Conservation (phyloP, 495 filamentous ascomycete genomes). For the Podospora pseudopauciseta region DNA sequence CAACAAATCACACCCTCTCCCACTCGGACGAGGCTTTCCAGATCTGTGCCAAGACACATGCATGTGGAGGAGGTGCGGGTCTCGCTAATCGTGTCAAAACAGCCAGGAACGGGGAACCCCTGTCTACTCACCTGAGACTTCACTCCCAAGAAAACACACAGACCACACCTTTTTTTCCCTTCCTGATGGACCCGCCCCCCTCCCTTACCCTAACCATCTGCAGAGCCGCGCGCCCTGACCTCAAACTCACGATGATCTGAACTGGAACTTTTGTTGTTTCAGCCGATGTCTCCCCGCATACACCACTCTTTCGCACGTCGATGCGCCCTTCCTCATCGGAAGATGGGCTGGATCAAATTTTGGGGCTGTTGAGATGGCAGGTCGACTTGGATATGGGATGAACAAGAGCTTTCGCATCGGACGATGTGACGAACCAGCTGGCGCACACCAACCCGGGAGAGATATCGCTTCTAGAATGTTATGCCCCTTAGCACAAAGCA, state of each 20-base stretch:
- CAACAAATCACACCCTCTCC: no score
- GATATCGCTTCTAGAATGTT: no score
- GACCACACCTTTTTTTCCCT: slow-evolving; percentile 3
- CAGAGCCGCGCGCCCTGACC: not conserved
- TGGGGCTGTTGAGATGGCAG: not conserved
- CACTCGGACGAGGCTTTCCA: no score
- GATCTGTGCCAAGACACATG: no score
- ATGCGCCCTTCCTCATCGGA: not conserved
- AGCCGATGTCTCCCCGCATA: not conserved
- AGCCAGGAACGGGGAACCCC: not conserved
- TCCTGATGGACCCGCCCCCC: no score
- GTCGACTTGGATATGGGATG: not conserved
- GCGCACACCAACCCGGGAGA: no score
- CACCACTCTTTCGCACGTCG: not conserved
- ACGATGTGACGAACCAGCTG: no score
- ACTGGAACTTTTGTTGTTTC: slow-evolving; percentile 19
- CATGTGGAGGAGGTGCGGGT: not conserved
- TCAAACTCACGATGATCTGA: slow-evolving; percentile 6
- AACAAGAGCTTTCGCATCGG: not conserved
- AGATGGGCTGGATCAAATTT: not conserved
- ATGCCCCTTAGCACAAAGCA: no score
- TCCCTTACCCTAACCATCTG: not conserved
- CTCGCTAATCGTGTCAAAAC: slow-evolving; percentile 1
- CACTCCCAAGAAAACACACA: not conserved
- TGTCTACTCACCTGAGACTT: not conserved